Evolutionary conservation across 2,329 filamentous ascomycete genomes (phyloP), one percentile per base, ranked within the genome.

Genomic region (Alternaria postmessia): DNA sequence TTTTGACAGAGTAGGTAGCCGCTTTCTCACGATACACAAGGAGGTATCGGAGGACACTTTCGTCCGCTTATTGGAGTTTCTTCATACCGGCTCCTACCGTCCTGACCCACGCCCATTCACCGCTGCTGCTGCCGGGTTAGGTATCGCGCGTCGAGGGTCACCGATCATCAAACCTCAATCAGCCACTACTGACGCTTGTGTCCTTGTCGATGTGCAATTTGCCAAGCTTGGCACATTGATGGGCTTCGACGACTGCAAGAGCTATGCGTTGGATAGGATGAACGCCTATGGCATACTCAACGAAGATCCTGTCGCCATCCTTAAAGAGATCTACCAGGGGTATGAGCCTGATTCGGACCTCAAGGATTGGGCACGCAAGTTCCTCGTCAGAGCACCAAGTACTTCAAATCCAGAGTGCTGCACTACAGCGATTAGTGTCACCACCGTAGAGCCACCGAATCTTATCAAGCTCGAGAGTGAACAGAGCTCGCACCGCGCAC

Each of bases 241-340:
- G 61, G 68, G 72, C 20, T 81, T 81, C 55, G 67, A 72, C 14
- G 80, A 81, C 46, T 67, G 81, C 36, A 71, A 73, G 36, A 59
- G 48, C 1, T 68, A 78, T 30, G 75, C 78, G 5, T 62, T 82
- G 8, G 48, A 71, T 1, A 69, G 77, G 2, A 64, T 81, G 41
- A 75, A 75, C 52, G 51, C 62, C 0, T 71, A 78, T 38, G 62
- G 64, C 14, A 58, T 67, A 38, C 76, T 75, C 2, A 59, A 65
- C 30, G 78, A 80, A 53, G 74, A 81, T 48, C 78, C 79, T 11
- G 68, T 81, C 26, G 57, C 49, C 7, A 57, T 76, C 0, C 72
- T 81, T n/a, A 58, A 64, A 30, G 73, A 71, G 24, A 68, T 81
- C 22, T 81, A 81, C 61, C 61, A 53, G 18, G 65, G 61, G 34